Evolutionary conservation across 257 asterid species (phyloP).

Genomic region (Ajuga chamaepitys): DNA sequence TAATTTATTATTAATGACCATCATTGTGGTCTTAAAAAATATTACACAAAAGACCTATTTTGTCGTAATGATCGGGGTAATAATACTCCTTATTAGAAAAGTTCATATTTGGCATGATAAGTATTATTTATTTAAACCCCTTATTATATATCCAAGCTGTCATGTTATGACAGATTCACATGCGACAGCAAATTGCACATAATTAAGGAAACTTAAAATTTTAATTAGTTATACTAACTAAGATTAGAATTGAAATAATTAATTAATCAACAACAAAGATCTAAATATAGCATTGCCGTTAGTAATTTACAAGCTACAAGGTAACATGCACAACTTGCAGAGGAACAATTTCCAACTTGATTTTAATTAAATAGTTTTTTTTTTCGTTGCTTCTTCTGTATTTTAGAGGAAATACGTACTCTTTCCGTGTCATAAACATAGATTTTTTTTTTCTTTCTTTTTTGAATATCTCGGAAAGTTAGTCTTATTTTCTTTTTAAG

Average conservation of each 20-base stretch:
- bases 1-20: too few relatives aligned
- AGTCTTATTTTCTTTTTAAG: too few relatives aligned
- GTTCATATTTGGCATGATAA: too few relatives aligned
- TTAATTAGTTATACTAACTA: not conserved
- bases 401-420: not conserved
- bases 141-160: too few relatives aligned
- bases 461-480: too few relatives aligned
- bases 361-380: not conserved
- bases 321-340: not conserved
- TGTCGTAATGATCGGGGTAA: too few relatives aligned
- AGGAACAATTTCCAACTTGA: not conserved
- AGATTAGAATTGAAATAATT: not conserved
- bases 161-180: slow-evolving; percentile 10
- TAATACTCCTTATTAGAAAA: too few relatives aligned
- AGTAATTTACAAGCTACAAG: not conserved
- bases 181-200: not conserved
- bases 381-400: not conserved
- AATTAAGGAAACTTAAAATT: not conserved
- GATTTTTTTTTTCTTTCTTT: too few relatives aligned
- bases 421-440: too few relatives aligned
- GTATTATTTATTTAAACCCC: too few relatives aligned
- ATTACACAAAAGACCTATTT: too few relatives aligned
- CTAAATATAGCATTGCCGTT: not conserved
- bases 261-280: not conserved
- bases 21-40: too few relatives aligned